phyloP scores from a whole-genome alignment of 2,329 filamentous ascomycete genomes.

The Fusarium sp. region DNA sequence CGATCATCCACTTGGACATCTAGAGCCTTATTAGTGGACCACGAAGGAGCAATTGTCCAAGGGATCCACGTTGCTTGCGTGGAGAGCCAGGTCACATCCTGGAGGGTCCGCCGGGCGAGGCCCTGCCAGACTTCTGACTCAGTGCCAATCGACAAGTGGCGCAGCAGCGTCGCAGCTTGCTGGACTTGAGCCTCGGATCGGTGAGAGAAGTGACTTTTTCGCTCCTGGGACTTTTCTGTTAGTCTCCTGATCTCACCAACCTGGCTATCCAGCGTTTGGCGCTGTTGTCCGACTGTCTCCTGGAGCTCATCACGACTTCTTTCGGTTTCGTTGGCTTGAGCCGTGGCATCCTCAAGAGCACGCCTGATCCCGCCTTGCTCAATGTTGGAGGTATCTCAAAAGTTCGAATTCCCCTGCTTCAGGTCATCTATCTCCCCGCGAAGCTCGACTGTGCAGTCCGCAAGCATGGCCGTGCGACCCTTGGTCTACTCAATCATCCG shows the following conservation, averaged over 20 bases:
- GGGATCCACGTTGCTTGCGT: neutral
- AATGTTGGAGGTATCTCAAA: too few relatives aligned
- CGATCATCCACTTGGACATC: neutral
- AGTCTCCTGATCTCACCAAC: neutral
- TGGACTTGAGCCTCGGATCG: neutral
- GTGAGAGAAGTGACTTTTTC: neutral
- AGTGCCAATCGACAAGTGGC: neutral
- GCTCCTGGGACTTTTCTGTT: neutral
- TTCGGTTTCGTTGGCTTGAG: too few relatives aligned
- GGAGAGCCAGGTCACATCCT: neutral
- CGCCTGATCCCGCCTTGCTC: too few relatives aligned
- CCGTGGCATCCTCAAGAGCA: too few relatives aligned
- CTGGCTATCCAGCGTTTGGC: neutral
- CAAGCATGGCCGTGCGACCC: too few relatives aligned
- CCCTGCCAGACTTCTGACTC: neutral
- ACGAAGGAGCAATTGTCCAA: neutral
- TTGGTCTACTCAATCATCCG: too few relatives aligned
- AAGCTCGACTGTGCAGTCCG: too few relatives aligned
- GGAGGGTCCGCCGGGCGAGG: neutral
- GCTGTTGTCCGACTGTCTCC: too few relatives aligned
- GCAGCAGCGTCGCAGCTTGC: neutral
- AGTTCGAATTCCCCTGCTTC: too few relatives aligned
- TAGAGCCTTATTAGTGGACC: neutral
- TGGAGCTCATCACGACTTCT: too few relatives aligned
- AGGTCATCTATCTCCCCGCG: too few relatives aligned